Evolutionary conservation across 139 green algal species (phyloP).

Genomic region (Chlorella sp.): DNA sequence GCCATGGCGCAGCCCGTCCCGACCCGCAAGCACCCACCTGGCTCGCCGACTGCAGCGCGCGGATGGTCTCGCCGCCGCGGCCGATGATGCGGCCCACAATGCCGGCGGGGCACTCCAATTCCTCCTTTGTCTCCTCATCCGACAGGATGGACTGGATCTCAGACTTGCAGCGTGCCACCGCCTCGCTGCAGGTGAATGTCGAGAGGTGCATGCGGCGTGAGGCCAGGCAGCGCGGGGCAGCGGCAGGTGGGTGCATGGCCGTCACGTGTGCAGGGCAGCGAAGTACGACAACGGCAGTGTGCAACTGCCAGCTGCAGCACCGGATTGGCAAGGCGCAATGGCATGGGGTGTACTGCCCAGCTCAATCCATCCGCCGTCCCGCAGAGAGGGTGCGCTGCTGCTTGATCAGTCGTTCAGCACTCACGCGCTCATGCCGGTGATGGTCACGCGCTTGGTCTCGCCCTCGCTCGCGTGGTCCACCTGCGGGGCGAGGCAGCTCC

Average conservation of each 20-base stretch:
- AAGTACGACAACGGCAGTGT: not conserved
- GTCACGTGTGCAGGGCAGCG: too few relatives aligned
- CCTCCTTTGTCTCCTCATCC: slow-evolving; percentile 42
- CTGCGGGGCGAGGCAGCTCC: not conserved
- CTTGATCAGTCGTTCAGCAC: not conserved
- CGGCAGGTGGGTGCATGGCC: not conserved
- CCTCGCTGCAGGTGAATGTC: not conserved
- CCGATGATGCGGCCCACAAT: slow-evolving; percentile 97
- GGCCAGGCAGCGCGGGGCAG: not conserved
- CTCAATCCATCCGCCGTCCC: not conserved
- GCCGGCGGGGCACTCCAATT: slow-evolving; percentile 77
- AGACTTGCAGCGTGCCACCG: slow-evolving; percentile 8
- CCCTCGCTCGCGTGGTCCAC: slow-evolving; percentile 75
- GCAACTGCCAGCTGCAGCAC: not conserved
- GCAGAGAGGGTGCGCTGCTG: not conserved
- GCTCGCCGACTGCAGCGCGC: slow-evolving; percentile 89
- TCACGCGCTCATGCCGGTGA: slow-evolving; percentile 59
- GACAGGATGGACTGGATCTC: slow-evolving; percentile 49
- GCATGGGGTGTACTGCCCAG: not conserved
- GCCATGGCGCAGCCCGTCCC: not conserved
- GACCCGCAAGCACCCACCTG: slow-evolving; percentile 7
- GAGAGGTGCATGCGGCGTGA: too few relatives aligned
- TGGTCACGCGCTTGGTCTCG: slow-evolving; percentile 80
- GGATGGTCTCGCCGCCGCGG: slow-evolving; percentile 96
- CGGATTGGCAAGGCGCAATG: not conserved